Evolutionary conservation across 1,284 basidiomycete species (phyloP).

Genomic region (Puccinia triticina): DNA sequence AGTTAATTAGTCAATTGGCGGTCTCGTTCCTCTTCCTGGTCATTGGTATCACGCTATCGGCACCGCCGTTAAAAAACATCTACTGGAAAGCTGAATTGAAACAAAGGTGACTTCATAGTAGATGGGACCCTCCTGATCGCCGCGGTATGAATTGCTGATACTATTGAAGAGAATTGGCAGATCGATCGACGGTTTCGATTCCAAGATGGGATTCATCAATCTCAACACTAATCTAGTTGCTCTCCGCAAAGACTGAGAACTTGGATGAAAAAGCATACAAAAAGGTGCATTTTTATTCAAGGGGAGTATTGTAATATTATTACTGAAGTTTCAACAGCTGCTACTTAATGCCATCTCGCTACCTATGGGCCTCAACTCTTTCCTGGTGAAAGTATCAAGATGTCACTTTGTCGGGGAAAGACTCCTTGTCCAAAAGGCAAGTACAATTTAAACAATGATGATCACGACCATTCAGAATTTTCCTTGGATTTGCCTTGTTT

Average conservation of each 20-base stretch:
- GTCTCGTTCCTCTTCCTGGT: constrained; percentile 19
- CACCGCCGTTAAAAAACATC: constrained; percentile 18
- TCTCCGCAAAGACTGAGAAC: not conserved
- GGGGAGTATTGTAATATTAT: no score
- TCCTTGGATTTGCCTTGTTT: no score
- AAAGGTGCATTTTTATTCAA: no score
- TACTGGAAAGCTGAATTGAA: constrained; percentile 27
- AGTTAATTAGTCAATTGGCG: constrained; percentile 13
- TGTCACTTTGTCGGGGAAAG: no score
- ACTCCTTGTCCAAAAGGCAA: no score
- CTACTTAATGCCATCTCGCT: no score
- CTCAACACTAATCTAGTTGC: not conserved
- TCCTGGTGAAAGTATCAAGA: no score
- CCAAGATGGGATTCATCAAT: constrained; percentile 26
- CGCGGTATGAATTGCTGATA: not conserved
- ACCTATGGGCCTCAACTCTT: no score
- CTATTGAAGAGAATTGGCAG: not conserved
- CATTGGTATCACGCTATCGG: constrained; percentile 6
- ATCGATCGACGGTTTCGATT: constrained; percentile 30
- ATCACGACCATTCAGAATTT: no score
- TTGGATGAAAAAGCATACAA: no score
- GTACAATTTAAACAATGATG: no score
- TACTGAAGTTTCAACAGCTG: no score
- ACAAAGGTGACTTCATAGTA: not conserved
- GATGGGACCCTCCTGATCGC: not conserved